Percentiles rank a stretch among this genome's conserved stretches.
These are phyloP conservation scores for Mucor racemosus DNA, from an alignment of 371 early-diverging fungal species.

Conservation along the genomic window DNA sequence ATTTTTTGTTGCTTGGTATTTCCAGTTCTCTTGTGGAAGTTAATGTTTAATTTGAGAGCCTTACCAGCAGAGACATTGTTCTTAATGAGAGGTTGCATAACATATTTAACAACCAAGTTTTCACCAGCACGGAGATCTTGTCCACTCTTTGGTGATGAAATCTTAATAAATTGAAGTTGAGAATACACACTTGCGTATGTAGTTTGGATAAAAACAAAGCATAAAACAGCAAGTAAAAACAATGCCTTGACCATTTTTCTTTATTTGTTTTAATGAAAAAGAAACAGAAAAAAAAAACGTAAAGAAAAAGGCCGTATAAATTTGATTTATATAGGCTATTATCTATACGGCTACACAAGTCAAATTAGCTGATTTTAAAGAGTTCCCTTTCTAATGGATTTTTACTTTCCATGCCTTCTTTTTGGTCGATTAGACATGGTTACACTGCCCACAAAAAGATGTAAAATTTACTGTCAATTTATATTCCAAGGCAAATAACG, in stretches of 20 bases:
- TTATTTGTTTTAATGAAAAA: not conserved
- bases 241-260: constrained; percentile 16
- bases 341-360: constrained; percentile 17
- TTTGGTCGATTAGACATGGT: constrained; percentile 23
- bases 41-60: constrained; percentile 24
- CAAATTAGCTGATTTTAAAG: constrained; percentile 26
- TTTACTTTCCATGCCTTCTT: constrained; percentile 23
- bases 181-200: constrained; percentile 44
- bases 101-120: constrained; percentile 39
- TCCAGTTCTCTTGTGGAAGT: constrained; percentile 34
- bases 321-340: constrained; percentile 8
- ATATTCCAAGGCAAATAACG: not conserved
- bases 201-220: constrained; percentile 26
- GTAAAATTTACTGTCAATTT: constrained; percentile 9
- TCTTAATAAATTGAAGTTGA: constrained; percentile 55
- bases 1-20: constrained; percentile 17
- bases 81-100: constrained; percentile 46
- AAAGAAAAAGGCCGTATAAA: not conserved
- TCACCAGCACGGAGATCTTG: constrained; percentile 40
- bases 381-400: not conserved
- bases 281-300: constrained; percentile 1
- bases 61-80: constrained; percentile 26
- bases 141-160: constrained; percentile 39
- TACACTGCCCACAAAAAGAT: not conserved
- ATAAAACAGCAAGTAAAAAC: constrained; percentile 22